phyloP scores from a whole-genome alignment of 2,329 filamentous ascomycete species.

The Pseudogymnoascus sp. region DNA sequence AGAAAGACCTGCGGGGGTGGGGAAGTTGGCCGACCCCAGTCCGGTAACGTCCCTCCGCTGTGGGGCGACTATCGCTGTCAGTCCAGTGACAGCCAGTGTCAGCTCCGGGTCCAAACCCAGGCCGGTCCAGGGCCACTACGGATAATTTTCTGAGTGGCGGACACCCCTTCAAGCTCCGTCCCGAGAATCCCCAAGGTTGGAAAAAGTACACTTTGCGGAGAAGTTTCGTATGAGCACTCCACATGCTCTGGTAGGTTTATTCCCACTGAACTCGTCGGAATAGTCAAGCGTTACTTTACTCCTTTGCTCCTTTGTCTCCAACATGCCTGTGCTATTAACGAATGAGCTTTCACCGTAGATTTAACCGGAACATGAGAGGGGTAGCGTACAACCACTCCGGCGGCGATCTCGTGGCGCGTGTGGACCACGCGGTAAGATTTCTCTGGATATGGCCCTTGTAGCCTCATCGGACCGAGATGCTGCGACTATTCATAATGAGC shows the following conservation, averaged over 20 bases:
- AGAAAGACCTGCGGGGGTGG: constrained; percentile 11
- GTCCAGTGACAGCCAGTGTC: background rate
- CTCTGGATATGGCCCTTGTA: background rate
- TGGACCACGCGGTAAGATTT: constrained; percentile 7
- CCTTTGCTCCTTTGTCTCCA: background rate
- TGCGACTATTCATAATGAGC: constrained; percentile 3
- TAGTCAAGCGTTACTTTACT: background rate
- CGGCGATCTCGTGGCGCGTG: constrained; percentile 7
- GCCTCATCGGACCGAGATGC: constrained; percentile 1
- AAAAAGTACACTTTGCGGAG: background rate
- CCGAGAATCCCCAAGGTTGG: background rate
- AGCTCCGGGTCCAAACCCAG: background rate
- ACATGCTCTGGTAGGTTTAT: background rate
- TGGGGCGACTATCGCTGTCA: background rate
- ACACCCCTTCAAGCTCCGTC: background rate
- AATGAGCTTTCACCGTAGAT: background rate
- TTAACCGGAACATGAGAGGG: constrained; percentile 10
- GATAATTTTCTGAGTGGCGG: constrained; percentile 6
- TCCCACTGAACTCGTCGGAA: background rate
- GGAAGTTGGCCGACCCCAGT: constrained; percentile 6
- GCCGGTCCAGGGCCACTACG: background rate
- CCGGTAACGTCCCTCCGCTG: background rate
- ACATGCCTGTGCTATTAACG: background rate
- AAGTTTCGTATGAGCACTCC: background rate
- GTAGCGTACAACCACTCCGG: constrained; percentile 4